Base-by-base conservation (phyloP, 805 yeast species). In the Kodamaea jinghongensis region DNA sequence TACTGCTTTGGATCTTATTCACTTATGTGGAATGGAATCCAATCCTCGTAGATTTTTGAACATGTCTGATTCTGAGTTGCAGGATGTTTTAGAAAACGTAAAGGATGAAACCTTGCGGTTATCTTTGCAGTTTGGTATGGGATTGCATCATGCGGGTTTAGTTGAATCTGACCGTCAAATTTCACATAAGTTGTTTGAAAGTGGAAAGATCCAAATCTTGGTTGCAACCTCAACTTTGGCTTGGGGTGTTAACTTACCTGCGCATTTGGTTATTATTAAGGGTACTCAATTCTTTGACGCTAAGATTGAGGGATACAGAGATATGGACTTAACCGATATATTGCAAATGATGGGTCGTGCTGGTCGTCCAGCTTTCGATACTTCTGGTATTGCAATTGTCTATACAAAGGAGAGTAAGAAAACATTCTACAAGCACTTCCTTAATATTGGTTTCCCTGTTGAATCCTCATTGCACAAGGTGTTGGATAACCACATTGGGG, bases 241-340 rank as follows among this genome's bases (percentile, higher is more conserved):
- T 0, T 85, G 91, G 91, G 91, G 91, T 60, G 91, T 85, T 34
- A 85, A 84, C 51, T 68, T 85, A 47, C 91, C 91, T 1, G 91
- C 93, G 0, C 84, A 83, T 61, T 65, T 84, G 48, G 93, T 84
- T 11, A 76, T 84, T 31, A 81, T 84, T 49, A 84, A 84, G 58
- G 91, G 91, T 20, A 84, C 93, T 0, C 82, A 78, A 51, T 78
- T 75, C 48, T 78, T 76, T 51, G 83, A 78, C 56, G 67, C 81
- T 27, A 68, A 78, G 56, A 77, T 78, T 34, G 86, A 82, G 55
- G 86, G 75, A 1, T 85, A 84, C 56, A 71, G 77, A 48, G 91
- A 84, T 52, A 85, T 84, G 91, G 91, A 84, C 54, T 70, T 84
- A 51, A 85, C 91, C 0, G 93, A 84, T 60, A 83, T 85, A 37